Evolutionary conservation across 139 green algal species (phyloP), one percentile per base, ranked within the genome.

Genomic region (Bryopsis sp.): DNA sequence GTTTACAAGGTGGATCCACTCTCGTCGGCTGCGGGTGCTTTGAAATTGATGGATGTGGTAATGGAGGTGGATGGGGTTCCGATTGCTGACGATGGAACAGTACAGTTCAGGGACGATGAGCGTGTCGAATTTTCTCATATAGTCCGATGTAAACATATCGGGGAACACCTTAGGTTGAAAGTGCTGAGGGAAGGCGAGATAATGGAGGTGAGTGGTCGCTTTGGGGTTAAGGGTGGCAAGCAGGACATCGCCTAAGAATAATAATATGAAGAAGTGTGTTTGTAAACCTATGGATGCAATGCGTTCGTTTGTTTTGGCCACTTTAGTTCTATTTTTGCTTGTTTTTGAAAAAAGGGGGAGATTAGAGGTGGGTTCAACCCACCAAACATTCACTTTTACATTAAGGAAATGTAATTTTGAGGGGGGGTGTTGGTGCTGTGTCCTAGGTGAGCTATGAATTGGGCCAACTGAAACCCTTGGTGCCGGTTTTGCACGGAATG

Each of bases 1-100:
- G 82, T 89, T n/a, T 82, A 83, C 33, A 85, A 86, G 57, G 68
- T 86, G 1, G 85, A 89, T 70, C 83, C 85, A 0, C 66, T 88
- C 2, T 76, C 65, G 15, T 70, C 68, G 1, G 85, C 83, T 1
- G 60, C 71, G 1, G 38, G 60, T 6, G 67, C 74, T 11, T 39
- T 92, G 32, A 50, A 82, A 28, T 58, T 76, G 29, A 78, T 78
- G 24, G 86, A 92, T 48, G 81, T 92, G 7, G 68, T 90, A 0
- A 57, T 88, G 47, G 75, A 89, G 64, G 68, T 86, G n/a, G 74
- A 79, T 6, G 58, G 58, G 1, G 60, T 78, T 2, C 34, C 64
- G 0, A 70, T 89, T 3, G 84, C 84, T 24, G 81, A 89, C 64
- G 84, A 90, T 64, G 84, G 81, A 32, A 88, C 84, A 19, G 65